A percentile compares a stretch with the other conserved stretches of the same genome.
Evolutionary conservation across 768 basidiomycete species (phyloP).

Genomic region (Agrocybe pediades): DNA sequence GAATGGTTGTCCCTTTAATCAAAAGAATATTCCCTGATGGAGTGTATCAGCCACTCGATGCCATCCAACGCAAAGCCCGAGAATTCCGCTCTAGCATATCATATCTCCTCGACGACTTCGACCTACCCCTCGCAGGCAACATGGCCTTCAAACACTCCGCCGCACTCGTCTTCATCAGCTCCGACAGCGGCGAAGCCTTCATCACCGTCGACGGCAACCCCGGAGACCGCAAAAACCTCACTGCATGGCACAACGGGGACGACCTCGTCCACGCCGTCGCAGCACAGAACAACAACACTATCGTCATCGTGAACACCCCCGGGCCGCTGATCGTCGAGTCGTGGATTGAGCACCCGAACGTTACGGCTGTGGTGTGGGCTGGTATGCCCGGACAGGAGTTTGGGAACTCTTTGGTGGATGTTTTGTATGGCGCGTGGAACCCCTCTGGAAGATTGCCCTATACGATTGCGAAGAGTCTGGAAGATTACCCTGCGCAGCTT

Average conservation of each 20-base stretch:
- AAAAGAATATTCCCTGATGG: neutral
- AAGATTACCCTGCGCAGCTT: conserved; percentile 61
- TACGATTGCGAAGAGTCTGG: conserved; percentile 65
- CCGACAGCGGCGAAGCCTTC: conserved; percentile 85
- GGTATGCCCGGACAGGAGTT: conserved; percentile 69
- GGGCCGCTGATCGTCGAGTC: conserved; percentile 61
- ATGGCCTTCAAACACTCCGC: conserved; percentile 54
- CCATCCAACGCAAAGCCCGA: conserved; percentile 72
- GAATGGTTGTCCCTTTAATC: neutral
- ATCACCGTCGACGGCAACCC: conserved; percentile 82
- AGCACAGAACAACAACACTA: conserved; percentile 66
- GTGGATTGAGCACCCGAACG: conserved; percentile 75
- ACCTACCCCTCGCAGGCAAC: conserved; percentile 51
- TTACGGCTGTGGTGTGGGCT: conserved; percentile 73
- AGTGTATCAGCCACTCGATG: conserved; percentile 66
- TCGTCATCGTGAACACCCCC: conserved; percentile 68
- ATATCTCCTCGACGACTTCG: conserved; percentile 73
- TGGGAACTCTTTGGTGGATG: conserved; percentile 70
- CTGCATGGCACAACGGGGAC: conserved; percentile 76
- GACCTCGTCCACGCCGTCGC: conserved; percentile 70
- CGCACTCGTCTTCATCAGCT: conserved; percentile 79
- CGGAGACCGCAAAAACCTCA: conserved; percentile 69
- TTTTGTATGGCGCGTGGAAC: conserved; percentile 70
- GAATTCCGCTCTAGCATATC: conserved; percentile 65
- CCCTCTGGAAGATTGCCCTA: conserved; percentile 73